Conservation (phyloP, 2,329 filamentous ascomycete species). For the Aspergillus hiratsukae region DNA sequence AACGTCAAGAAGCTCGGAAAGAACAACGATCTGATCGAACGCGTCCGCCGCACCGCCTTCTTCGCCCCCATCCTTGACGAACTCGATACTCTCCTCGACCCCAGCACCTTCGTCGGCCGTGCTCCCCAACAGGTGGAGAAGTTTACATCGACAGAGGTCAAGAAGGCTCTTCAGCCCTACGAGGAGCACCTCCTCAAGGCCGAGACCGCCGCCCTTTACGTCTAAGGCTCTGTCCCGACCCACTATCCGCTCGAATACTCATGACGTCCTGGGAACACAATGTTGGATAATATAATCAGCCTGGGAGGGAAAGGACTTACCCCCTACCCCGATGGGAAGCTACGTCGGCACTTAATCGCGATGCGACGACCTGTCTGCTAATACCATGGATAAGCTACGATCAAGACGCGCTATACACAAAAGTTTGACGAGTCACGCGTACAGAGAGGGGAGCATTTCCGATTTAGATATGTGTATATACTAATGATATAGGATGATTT, state of each 20-base stretch:
- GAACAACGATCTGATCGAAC: constrained; percentile 74
- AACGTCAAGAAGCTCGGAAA: constrained; percentile 70
- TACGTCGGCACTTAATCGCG: not conserved
- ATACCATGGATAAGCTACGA: not conserved
- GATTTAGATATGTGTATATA: constrained; percentile 3
- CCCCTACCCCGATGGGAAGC: not conserved
- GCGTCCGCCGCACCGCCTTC: constrained; percentile 68
- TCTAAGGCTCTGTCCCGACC: constrained; percentile 22
- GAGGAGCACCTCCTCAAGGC: constrained; percentile 32
- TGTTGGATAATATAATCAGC: not conserved
- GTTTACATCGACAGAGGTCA: constrained; percentile 49
- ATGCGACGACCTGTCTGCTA: not conserved
- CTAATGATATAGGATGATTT: constrained; percentile 4
- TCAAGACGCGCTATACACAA: not conserved
- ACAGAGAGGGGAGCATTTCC: not conserved
- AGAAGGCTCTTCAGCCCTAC: constrained; percentile 46
- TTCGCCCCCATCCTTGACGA: constrained; percentile 68
- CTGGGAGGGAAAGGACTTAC: not conserved
- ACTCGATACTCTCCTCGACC: constrained; percentile 63
- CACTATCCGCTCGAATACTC: not conserved
- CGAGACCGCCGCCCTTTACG: constrained; percentile 38
- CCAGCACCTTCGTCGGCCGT: constrained; percentile 57
- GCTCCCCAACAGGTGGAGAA: constrained; percentile 51
- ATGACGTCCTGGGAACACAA: not conserved
- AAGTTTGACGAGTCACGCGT: not conserved